Percentiles rank a stretch among this genome's conserved stretches.
phyloP scores from a whole-genome alignment of 805 yeast genomes.

The Wickerhamiella allomyrinae region DNA sequence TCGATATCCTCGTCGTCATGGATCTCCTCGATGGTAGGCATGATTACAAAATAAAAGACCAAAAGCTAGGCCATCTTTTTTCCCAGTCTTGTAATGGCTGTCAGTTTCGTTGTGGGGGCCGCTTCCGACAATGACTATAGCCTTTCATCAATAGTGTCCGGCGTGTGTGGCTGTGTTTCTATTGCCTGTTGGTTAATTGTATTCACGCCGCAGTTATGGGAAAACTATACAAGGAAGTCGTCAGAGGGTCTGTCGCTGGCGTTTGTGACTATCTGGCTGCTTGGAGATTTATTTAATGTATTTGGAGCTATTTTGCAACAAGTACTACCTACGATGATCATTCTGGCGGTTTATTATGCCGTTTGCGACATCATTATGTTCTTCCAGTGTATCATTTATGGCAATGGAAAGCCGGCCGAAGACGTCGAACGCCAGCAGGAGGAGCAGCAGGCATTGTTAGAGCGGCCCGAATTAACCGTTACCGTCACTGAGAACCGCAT shows the following conservation, averaged over 20 bases:
- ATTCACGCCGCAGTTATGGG: conserved; percentile 92
- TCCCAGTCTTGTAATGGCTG: neutral
- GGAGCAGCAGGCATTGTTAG: conserved; percentile 10
- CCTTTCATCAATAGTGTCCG: conserved; percentile 12
- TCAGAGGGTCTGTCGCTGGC: conserved; percentile 81
- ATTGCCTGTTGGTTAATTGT: conserved; percentile 97
- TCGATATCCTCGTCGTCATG: conserved; percentile 62
- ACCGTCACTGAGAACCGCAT: conserved; percentile 2
- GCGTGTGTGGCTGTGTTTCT: conserved; percentile 51
- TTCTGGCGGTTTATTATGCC: conserved; percentile 85
- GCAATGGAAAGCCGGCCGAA: conserved; percentile 36
- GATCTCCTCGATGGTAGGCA: conserved; percentile 26
- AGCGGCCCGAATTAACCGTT: neutral
- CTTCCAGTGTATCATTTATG: conserved; percentile 72
- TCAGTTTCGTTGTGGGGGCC: neutral
- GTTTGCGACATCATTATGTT: conserved; percentile 75
- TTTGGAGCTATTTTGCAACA: conserved; percentile 83
- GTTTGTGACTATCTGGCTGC: conserved; percentile 80
- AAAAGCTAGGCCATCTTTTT: too few relatives aligned
- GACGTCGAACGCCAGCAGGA: conserved; percentile 2
- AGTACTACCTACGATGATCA: conserved; percentile 85
- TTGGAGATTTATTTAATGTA: conserved; percentile 88
- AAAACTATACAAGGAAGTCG: conserved; percentile 54
- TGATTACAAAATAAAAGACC: conserved; percentile 7
- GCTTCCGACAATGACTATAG: neutral